Conservation (phyloP, 768 basidiomycete genomes). For the Cystobasidium ongulense region DNA sequence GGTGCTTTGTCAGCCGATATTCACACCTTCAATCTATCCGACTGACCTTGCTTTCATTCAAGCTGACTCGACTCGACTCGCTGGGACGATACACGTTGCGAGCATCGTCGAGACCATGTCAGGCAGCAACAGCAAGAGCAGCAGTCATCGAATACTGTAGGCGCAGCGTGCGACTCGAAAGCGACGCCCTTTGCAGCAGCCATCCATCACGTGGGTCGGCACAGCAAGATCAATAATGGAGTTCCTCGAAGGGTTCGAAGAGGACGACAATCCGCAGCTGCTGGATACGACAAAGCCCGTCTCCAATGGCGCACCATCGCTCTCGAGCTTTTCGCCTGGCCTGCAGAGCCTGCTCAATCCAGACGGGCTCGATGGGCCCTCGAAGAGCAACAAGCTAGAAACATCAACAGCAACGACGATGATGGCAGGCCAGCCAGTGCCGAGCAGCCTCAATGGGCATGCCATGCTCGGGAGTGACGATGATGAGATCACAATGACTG, state of each 20-base stretch:
- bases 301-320: background rate
- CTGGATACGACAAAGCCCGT: background rate
- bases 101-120: no score
- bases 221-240: background rate
- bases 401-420: background rate
- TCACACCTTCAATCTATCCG: no score
- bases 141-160: no score
- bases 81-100: no score
- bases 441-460: background rate
- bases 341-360: background rate
- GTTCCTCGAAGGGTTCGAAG: conserved; percentile 4
- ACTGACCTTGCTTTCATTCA: no score
- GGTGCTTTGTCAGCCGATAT: no score
- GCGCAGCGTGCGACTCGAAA: no score
- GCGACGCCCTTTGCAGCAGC: background rate
- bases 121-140: no score
- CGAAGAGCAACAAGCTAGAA: background rate
- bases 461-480: background rate
- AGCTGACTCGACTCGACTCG: no score
- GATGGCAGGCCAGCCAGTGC: background rate
- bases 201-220: background rate
- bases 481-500: background rate
- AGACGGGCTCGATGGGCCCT: background rate
- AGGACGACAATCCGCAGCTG: conserved; percentile 4
- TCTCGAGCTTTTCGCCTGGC: background rate